These are phyloP conservation scores for Kernera saxatilis DNA, from an alignment of 345 rosid genomes.

Conservation along the genomic window DNA sequence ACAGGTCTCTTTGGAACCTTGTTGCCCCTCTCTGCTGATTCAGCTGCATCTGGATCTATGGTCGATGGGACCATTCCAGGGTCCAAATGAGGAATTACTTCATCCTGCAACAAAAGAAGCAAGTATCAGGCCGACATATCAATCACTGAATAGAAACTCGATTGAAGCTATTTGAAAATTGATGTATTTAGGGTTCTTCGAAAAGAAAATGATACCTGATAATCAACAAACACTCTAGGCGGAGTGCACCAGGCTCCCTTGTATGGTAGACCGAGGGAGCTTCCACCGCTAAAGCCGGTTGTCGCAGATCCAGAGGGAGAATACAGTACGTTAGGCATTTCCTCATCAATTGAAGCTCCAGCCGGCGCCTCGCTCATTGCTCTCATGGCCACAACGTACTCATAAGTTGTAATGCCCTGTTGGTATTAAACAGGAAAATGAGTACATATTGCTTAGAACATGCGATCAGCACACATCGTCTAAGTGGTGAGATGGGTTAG, in stretches of 20 bases:
- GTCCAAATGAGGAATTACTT: constrained; percentile 91
- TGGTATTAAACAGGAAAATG: not conserved
- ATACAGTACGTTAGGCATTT: constrained; percentile 58
- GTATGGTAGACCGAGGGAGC: constrained; percentile 82
- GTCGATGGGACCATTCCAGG: constrained; percentile 97
- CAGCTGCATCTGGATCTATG: constrained; percentile 88
- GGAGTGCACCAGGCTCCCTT: constrained; percentile 98
- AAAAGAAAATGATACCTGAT: constrained; percentile 62
- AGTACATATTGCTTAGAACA: not conserved
- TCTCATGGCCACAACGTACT: constrained; percentile 98
- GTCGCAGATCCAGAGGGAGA: constrained; percentile 97
- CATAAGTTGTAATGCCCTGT: constrained; percentile 95
- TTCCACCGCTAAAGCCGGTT: constrained; percentile 89
- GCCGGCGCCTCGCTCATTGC: constrained; percentile 93
- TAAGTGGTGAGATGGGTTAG: not conserved
- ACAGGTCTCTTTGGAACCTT: constrained; percentile 68
- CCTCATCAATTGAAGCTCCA: constrained; percentile 75
- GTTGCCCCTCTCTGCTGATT: constrained; percentile 55
- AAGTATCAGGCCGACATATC: not conserved
- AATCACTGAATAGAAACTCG: not conserved
- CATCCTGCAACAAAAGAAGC: constrained; percentile 50
- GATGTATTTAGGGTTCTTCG: not conserved
- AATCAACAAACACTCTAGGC: constrained; percentile 92
- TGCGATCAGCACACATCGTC: not conserved
- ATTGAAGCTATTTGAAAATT: not conserved